A percentile compares a stretch with the other conserved stretches of the same genome.
phyloP scores from a whole-genome alignment of 495 filamentous ascomycete species.

The Copromyces sp. region DNA sequence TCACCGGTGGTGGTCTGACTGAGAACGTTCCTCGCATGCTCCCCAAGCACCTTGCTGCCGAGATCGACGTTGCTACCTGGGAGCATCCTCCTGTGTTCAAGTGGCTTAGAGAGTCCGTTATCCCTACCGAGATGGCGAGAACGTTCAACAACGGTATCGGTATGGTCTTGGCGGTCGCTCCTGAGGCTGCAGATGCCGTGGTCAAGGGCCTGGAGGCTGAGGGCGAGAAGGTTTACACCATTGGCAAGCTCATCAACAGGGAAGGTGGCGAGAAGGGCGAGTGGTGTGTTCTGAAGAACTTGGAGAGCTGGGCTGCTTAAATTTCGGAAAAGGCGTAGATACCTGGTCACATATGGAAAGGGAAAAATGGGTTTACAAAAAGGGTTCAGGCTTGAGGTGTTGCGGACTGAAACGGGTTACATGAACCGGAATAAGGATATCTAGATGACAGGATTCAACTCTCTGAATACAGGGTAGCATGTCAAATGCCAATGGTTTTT shows the following conservation, averaged over 20 bases:
- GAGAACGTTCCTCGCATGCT: constrained; percentile 95
- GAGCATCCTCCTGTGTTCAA: constrained; percentile 60
- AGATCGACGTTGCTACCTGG: constrained; percentile 68
- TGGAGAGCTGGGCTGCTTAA: constrained; percentile 55
- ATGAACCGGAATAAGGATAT: not conserved
- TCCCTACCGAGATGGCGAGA: constrained; percentile 65
- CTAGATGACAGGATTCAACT: not conserved
- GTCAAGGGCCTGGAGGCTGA: constrained; percentile 42
- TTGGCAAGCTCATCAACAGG: constrained; percentile 56
- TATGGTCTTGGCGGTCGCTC: constrained; percentile 74
- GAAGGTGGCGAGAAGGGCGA: constrained; percentile 42
- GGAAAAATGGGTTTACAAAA: not conserved
- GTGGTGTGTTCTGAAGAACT: constrained; percentile 51
- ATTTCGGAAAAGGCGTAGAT: not conserved
- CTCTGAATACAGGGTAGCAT: not conserved
- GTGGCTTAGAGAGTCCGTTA: constrained; percentile 75
- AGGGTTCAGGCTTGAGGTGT: not conserved
- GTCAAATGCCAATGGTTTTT: not conserved
- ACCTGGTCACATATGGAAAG: not conserved
- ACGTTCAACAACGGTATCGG: constrained; percentile 94
- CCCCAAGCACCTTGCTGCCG: constrained; percentile 59
- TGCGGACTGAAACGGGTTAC: not conserved
- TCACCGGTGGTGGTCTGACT: constrained; percentile 84
- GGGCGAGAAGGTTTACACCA: constrained; percentile 68
- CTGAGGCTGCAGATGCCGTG: constrained; percentile 43